Evolutionary conservation across 2,329 filamentous ascomycete species (phyloP), one percentile per base, ranked within the genome.

Genomic region (Ploettnerulaceae sp.): DNA sequence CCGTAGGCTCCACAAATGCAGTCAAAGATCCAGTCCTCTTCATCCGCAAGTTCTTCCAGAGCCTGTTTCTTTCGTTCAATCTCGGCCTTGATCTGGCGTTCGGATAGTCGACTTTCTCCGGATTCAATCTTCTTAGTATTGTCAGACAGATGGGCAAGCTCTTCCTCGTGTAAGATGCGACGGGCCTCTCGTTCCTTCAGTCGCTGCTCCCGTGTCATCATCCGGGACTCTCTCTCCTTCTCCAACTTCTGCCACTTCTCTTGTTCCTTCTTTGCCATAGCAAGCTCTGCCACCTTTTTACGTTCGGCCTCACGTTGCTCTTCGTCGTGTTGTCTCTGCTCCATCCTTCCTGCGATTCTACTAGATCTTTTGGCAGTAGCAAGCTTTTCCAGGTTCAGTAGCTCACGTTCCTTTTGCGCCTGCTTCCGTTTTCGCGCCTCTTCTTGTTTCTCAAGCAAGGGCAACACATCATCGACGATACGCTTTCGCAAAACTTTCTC

Each of bases 281-380:
- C 74, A 49, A 89, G 72, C 44, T 91, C 86, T 5, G 69, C 70
- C 40, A 75, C 74, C 50, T 74, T 75, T 67, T 78, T 85, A 45
- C 76, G 78, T 57, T 87, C 81, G 35, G 84, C 85, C 61, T 90
- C 84, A 7, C 75, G 79, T 14, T 74, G 75, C 56, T 85, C 77
- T 49, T 88, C 82, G 36, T 91, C 82, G 51, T 84, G 74, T 57
- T 80, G 83, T 60, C 89, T 86, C 54, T 81, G 84, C 62, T 96
- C 89, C 25, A 81, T 71, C 62, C 89, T 94, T 54, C 78, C 77
- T 14, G 91, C 90, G 56, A 98, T 80, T 53, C 93, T 81, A 60
- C 88, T 95, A 1, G 93, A 98, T 53, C 93, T 76, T 69, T 98
- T 98, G 3, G 93, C 91, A 47, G 84, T 87, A n/a, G 89, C 89